phyloP scores from a whole-genome alignment of 768 basidiomycete genomes.

The Termitomyces sp. region DNA sequence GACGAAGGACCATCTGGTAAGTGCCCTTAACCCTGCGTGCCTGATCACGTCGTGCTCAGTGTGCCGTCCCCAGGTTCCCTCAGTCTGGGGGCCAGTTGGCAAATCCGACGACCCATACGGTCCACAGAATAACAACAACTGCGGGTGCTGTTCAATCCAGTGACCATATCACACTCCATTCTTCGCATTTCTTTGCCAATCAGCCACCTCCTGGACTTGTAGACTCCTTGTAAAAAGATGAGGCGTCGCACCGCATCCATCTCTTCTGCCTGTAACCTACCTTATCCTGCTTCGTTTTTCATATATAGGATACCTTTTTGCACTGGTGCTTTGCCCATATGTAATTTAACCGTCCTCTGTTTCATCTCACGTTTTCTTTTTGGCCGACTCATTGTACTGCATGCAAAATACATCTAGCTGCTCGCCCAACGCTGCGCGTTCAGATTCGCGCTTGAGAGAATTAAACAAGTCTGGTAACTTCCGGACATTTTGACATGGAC shows the following conservation, averaged over 20 bases:
- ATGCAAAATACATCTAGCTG: neutral
- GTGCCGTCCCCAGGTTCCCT: conserved; percentile 56
- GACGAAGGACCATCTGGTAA: conserved; percentile 74
- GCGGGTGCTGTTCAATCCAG: conserved; percentile 58
- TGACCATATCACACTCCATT: conserved; percentile 21
- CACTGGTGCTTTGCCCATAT: conserved; percentile 12
- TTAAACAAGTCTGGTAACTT: neutral
- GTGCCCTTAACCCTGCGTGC: conserved; percentile 12
- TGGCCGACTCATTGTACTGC: neutral
- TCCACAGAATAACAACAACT: conserved; percentile 49
- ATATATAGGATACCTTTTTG: conserved; percentile 7
- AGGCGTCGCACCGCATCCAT: conserved; percentile 6
- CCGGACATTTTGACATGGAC: neutral
- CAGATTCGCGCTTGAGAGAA: neutral
- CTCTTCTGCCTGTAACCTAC: conserved; percentile 12
- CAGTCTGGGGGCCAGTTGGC: conserved; percentile 94
- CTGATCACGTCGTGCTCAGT: neutral
- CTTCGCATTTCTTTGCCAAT: neutral
- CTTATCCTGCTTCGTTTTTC: neutral
- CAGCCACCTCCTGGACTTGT: conserved; percentile 15
- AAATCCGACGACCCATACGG: conserved; percentile 92
- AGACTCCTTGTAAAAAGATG: conserved; percentile 16
- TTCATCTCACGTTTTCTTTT: neutral
- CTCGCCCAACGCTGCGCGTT: neutral
- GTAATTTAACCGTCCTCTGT: conserved; percentile 13